Base-by-base conservation (phyloP, 2,329 filamentous ascomycete species). In the Venturia carpophila region DNA sequence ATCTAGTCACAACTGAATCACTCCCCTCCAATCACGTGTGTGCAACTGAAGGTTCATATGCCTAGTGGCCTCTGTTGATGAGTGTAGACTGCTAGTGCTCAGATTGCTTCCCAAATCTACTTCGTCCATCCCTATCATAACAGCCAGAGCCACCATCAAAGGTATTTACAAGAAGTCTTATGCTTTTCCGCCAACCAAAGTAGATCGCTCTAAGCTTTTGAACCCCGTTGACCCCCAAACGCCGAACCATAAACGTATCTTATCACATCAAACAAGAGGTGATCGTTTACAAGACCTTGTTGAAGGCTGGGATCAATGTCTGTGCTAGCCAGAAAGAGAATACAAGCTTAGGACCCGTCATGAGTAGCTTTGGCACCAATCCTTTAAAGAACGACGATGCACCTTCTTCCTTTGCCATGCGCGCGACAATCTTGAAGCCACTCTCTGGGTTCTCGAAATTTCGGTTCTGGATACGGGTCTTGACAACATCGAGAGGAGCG, bases 311-410 rank as follows among this genome's bases (percentile, higher is more conserved):
- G 74, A 99, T 99, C 72, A 99, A 82, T 39, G 94, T 97, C 83
- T 99, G 94, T 66, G 94, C 94, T 74, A 99, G 86, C 94, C 94
- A 99, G 87, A 99, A 99, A 67, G 92, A 97, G 83, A 99, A 99
- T 68, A 97, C 94, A 67, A 99, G 84, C 85, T 99, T 99, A 68
- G 94, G 94, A 30, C 94, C 95, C 19, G 94, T 99, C 94, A 99
- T 99, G 73, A 99, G 84, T 69, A 99, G 86, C 88, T 99, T 99
- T 68, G 94, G 94, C 62, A 92, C 89, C 69, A 99, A 79, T 55
- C 94, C 94, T 86, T 99, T 99, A 86, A 99, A 99, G 85, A 99
- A 97, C 72, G 89, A 88, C 19, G 83, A 80, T 66, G 88, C 75
- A 27, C 93, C 94, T 79, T 99, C 94, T 71, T 96, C 86, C 81